phyloP scores from a whole-genome alignment of 306 rosid genomes.

The Pyrus betulifolia region DNA sequence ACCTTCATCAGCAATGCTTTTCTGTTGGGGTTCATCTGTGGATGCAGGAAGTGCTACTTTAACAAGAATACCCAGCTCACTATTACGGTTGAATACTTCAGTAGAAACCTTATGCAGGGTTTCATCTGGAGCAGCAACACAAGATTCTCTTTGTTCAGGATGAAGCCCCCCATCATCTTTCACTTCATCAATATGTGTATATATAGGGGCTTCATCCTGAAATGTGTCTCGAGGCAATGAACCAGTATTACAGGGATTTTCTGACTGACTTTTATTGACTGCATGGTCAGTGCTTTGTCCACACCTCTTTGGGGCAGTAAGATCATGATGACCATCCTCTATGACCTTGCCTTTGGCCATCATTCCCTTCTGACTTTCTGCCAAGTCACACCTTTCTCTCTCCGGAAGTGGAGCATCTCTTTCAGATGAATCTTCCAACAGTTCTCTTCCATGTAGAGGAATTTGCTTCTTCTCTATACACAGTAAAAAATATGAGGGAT shows the following conservation, averaged over 20 bases:
- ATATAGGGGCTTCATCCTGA: background rate
- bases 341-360: background rate
- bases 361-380: constrained; percentile 12
- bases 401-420: constrained; percentile 1
- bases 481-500: constrained; percentile 13
- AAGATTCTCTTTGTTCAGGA: constrained; percentile 15
- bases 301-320: constrained; percentile 22
- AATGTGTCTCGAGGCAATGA: background rate
- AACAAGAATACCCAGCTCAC: constrained; percentile 20
- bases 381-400: constrained; percentile 13
- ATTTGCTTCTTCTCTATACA: constrained; percentile 17
- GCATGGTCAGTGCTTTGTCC: constrained; percentile 11
- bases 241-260: constrained; percentile 4
- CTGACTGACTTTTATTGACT: constrained; percentile 10
- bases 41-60: constrained; percentile 12
- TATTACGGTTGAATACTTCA: constrained; percentile 9
- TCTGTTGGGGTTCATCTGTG: constrained; percentile 17
- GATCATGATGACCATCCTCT: constrained; percentile 20
- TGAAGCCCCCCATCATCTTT: background rate
- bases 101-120: background rate
- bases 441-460: constrained; percentile 21
- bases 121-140: constrained; percentile 10
- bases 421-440: constrained; percentile 22
- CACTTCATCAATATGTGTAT: background rate
- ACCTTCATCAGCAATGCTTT: background rate